These are phyloP conservation scores for Acer saccharum DNA, from an alignment of 345 rosid species.

Conservation along the genomic window DNA sequence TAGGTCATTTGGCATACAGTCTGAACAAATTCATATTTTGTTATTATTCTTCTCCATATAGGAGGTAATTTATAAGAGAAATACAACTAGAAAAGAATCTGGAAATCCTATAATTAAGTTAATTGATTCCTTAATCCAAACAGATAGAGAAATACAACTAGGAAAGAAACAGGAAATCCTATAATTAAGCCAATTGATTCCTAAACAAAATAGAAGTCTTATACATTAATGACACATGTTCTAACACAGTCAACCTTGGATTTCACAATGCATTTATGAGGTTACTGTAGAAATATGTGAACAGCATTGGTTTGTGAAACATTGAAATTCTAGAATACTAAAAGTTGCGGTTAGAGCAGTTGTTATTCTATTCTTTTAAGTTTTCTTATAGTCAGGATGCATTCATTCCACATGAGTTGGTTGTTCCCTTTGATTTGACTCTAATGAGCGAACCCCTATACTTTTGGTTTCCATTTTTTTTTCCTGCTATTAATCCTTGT, in stretches of 20 bases:
- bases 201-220: no score
- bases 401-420: background rate
- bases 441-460: background rate
- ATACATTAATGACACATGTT: no score
- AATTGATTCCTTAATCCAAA: no score
- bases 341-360: background rate
- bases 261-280: no score
- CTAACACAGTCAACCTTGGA: background rate
- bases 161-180: no score
- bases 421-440: conserved; percentile 1
- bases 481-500: background rate
- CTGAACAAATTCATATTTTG: background rate
- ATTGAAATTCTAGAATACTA: background rate
- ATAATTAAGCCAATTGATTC: no score
- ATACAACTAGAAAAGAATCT: no score
- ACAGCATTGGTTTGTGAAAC: background rate
- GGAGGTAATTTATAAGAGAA: no score
- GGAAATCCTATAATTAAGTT: no score
- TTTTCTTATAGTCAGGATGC: background rate
- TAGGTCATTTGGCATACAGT: background rate
- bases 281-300: background rate
- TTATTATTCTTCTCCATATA: no score
- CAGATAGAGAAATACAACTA: no score
- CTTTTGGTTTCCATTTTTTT: background rate
- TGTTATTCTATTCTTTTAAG: background rate